Percentiles rank a stretch among this genome's conserved stretches.
phyloP scores from a whole-genome alignment of 2,329 filamentous ascomycete species.

The Aspergillus persii region DNA sequence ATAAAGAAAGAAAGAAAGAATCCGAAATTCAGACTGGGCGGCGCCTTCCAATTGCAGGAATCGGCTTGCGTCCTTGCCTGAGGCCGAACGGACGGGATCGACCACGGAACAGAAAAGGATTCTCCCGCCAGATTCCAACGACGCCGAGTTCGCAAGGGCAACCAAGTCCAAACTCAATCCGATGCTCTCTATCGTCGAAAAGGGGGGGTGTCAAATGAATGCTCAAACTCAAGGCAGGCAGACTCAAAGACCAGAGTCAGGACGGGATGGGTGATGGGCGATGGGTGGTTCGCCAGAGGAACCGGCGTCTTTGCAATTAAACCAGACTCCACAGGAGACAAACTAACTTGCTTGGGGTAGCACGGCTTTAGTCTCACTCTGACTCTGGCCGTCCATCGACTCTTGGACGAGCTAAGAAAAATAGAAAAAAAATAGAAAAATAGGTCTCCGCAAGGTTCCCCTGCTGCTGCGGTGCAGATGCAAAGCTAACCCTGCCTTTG shows the following conservation, averaged over 20 bases:
- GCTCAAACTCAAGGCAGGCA: neutral
- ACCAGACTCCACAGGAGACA: conserved; percentile 10
- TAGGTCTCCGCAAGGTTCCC: neutral
- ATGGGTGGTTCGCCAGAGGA: conserved; percentile 10
- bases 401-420: neutral
- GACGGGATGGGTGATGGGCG: neutral
- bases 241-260: neutral
- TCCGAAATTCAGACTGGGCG: neutral
- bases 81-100: neutral
- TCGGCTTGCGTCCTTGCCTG: neutral
- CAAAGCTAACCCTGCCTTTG: neutral
- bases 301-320: conserved; percentile 10
- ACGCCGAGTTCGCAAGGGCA: conserved; percentile 2
- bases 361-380: neutral
- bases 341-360: conserved; percentile 2
- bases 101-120: neutral
- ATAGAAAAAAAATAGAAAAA: neutral
- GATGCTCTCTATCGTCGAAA: neutral
- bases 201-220: neutral
- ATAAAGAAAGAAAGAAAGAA: neutral
- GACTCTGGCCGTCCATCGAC: neutral
- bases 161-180: conserved; percentile 3
- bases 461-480: neutral
- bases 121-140: neutral
- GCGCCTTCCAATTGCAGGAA: neutral